Conservation (phyloP, 495 filamentous ascomycete species). For the Penicillium ucsense region DNA sequence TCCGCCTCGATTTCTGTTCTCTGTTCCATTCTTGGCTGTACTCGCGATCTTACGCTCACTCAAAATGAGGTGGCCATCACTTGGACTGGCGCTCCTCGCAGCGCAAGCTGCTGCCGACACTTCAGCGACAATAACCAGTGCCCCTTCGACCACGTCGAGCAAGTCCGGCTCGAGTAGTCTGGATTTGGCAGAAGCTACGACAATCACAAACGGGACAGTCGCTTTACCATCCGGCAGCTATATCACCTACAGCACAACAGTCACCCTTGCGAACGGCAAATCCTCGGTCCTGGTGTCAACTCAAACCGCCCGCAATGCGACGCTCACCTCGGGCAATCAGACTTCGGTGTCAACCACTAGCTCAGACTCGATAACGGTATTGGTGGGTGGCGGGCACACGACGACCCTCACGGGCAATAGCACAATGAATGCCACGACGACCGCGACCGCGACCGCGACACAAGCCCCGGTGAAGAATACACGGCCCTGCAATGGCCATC, state of each 20-base stretch:
- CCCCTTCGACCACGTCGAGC: conserved; percentile 7
- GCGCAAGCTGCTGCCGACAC: conserved; percentile 7
- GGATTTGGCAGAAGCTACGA: conserved; percentile 9
- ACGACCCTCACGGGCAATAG: conserved; percentile 29
- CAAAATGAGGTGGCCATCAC: conserved; percentile 14
- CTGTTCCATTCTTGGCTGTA: background rate
- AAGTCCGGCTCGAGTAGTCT: conserved; percentile 7
- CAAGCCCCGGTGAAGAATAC: conserved; percentile 53
- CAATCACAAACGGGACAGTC: conserved; percentile 5
- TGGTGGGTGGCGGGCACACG: conserved; percentile 25
- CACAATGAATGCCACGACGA: conserved; percentile 34
- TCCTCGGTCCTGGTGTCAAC: conserved; percentile 10
- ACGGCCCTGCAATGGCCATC: conserved; percentile 74
- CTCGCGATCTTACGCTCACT: background rate
- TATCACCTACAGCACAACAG: conserved; percentile 29
- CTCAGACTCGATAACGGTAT: conserved; percentile 28
- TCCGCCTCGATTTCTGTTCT: too few species aligned
- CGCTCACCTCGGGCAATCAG: conserved; percentile 21
- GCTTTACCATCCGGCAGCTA: conserved; percentile 29
- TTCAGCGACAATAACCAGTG: background rate
- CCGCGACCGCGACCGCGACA: conserved; percentile 25
- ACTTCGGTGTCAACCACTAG: conserved; percentile 19
- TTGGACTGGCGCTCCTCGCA: conserved; percentile 9
- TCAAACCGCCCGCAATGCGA: conserved; percentile 11
- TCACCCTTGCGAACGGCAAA: conserved; percentile 20